Base-by-base conservation (phyloP, 345 rosid species). In the Aurinia saxatilis region DNA sequence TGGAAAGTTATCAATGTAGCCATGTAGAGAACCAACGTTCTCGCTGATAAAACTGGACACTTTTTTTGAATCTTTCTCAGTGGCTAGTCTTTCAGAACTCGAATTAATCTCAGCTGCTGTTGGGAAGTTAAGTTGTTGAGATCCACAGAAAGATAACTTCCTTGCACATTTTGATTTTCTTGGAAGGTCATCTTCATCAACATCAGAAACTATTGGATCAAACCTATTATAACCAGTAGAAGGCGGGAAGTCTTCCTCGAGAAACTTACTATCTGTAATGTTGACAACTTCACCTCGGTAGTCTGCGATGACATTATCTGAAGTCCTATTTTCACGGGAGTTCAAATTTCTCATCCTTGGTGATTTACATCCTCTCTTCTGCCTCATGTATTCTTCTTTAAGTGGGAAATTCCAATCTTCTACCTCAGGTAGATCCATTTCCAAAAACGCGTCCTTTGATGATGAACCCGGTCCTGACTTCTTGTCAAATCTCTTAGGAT, bases 271-370 rank as follows among this genome's bases (percentile, higher is more conserved):
- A 62, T 76, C 72, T 15, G 61, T 65, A 56, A 73, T 57, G 72
- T 87, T 76, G 47, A 82, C 70, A 60, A 79, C 82, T 76, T 85
- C 96, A 59, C 86, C 85, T 40, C 31, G 65, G 54, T 74, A 68
- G 52, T 79, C 85, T 65, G 75, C 70, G 11, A 47, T 65, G 68
- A 57, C 70, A 33, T 52, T 70, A 30, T 75, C 76, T 48, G 73
- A 67, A 53, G 63, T 58, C 58, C 65, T 53, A 50, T 65, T 31
- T 19, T 67, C 75, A 30, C 18, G 60, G 72, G 79, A 58, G 61
- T 76, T 62, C 8, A 67, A 29, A 47, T 59, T 63, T 37, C 64
- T 54, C 55, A 35, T 63, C 44, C 29, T 62, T 11, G 63, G 68
- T 50, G 35, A 50, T 36, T 78, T 76, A 21, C 51, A 45, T 70